Percentiles rank a stretch among this genome's conserved stretches.
phyloP scores from a whole-genome alignment of 1,139 yeast genomes.

The Debaryomyces robertsiae region DNA sequence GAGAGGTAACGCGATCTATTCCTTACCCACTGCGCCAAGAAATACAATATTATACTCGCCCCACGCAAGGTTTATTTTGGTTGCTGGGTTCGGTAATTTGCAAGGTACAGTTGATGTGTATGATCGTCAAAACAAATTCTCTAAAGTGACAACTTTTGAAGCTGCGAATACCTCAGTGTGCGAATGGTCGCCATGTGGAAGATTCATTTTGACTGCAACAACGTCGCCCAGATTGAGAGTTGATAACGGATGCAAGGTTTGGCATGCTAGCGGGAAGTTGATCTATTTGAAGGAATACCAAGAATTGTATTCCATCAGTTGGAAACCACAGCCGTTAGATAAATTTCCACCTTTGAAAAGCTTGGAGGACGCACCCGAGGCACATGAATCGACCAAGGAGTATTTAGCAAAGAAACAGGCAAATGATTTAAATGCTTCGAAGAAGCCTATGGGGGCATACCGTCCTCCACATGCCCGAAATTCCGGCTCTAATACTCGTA shows the following conservation, averaged over 20 bases:
- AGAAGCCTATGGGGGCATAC: slow-evolving; percentile 81
- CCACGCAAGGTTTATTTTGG: slow-evolving; percentile 85
- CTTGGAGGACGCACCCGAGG: slow-evolving; percentile 60
- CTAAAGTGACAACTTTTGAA: slow-evolving; percentile 77
- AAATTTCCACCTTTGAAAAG: slow-evolving; percentile 61
- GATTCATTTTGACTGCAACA: slow-evolving; percentile 90
- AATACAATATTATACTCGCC: slow-evolving; percentile 93
- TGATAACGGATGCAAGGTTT: slow-evolving; percentile 89
- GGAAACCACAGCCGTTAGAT: slow-evolving; percentile 78
- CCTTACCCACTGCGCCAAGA: slow-evolving; percentile 84
- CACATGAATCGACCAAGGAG: slow-evolving; percentile 69
- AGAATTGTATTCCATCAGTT: slow-evolving; percentile 78
- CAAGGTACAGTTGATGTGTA: slow-evolving; percentile 96
- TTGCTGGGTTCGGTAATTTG: slow-evolving; percentile 97
- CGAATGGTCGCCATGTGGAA: slow-evolving; percentile 99
- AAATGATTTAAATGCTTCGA: slow-evolving; percentile 39
- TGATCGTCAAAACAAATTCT: slow-evolving; percentile 87
- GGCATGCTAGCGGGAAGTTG: slow-evolving; percentile 89
- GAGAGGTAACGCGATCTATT: slow-evolving; percentile 84
- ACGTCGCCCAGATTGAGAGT: slow-evolving; percentile 97
- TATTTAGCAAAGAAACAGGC: slow-evolving; percentile 49
- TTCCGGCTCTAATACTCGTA: slow-evolving; percentile 39
- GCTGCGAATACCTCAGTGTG: slow-evolving; percentile 95
- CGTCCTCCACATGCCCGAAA: slow-evolving; percentile 94
- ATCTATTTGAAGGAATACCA: slow-evolving; percentile 75